Evolutionary conservation across 495 filamentous ascomycete genomes (phyloP).

Genomic region (Aspergillus incahuasiensis): DNA sequence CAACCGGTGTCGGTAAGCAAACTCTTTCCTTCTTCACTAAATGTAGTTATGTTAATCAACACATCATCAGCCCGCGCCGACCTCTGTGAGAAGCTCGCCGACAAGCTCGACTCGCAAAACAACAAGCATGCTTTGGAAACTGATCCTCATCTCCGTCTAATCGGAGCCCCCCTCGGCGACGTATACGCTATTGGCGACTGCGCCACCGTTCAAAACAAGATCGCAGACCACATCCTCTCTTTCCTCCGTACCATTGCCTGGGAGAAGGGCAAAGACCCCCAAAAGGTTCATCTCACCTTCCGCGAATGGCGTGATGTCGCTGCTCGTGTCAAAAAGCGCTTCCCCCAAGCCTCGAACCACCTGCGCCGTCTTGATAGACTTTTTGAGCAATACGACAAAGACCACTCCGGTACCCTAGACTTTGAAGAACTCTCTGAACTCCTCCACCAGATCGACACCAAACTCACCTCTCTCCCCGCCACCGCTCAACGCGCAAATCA

Average conservation of each 20-base stretch:
- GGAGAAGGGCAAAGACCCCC: conserved; percentile 85
- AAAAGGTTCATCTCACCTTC: conserved; percentile 77
- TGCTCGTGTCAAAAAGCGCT: conserved; percentile 74
- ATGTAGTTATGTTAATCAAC: background rate
- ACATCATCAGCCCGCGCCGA: conserved; percentile 64
- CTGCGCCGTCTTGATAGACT: conserved; percentile 82
- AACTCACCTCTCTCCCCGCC: conserved; percentile 79
- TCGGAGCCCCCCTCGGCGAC: conserved; percentile 87
- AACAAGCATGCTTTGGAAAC: conserved; percentile 94
- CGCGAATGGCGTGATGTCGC: conserved; percentile 83
- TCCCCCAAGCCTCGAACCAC: conserved; percentile 90
- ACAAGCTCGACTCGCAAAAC: conserved; percentile 69
- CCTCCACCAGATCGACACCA: conserved; percentile 83
- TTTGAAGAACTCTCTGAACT: conserved; percentile 88
- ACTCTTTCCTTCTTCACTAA: background rate
- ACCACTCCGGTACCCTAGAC: conserved; percentile 87
- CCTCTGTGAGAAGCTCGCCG: conserved; percentile 68
- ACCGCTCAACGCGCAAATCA: conserved; percentile 98
- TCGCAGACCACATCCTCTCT: conserved; percentile 76
- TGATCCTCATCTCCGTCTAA: conserved; percentile 87
- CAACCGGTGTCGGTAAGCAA: conserved; percentile 74
- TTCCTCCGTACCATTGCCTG: conserved; percentile 89
- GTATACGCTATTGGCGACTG: conserved; percentile 99
- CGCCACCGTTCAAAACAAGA: conserved; percentile 92
- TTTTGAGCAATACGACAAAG: conserved; percentile 87